A percentile compares a stretch with the other conserved stretches of the same genome.
phyloP scores from a whole-genome alignment of 352 stramenopile species.

The Detonula confervacea region DNA sequence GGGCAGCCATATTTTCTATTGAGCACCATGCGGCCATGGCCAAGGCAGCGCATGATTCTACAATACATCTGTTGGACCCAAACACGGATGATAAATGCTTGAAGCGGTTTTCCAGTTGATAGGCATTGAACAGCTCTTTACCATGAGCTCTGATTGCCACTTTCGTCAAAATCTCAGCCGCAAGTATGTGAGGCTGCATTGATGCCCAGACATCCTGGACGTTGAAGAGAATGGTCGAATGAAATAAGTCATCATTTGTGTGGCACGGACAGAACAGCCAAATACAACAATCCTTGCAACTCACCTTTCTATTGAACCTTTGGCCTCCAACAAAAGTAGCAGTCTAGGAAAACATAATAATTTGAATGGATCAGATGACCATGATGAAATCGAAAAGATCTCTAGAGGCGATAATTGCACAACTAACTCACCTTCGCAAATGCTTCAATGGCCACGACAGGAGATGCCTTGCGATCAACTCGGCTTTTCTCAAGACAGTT shows the following conservation, averaged over 20 bases:
- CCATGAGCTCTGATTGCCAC: slow-evolving; percentile 26
- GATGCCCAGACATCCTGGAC: slow-evolving; percentile 29
- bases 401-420: too few species aligned
- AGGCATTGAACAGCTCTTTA: slow-evolving; percentile 39
- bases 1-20: slow-evolving; percentile 8
- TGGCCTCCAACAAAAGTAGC: slow-evolving; percentile 31
- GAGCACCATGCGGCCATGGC: slow-evolving; percentile 30
- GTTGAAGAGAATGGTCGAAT: not conserved
- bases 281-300: not conserved
- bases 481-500: slow-evolving; percentile 1
- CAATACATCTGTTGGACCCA: slow-evolving; percentile 9
- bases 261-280: not conserved
- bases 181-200: slow-evolving; percentile 42
- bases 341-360: slow-evolving; percentile 14
- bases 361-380: too few species aligned
- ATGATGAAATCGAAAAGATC: too few species aligned
- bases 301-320: slow-evolving; percentile 26
- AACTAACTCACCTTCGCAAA: slow-evolving; percentile 53
- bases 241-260: not conserved
- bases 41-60: slow-evolving; percentile 31
- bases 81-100: slow-evolving; percentile 32
- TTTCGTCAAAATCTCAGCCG: slow-evolving; percentile 32
- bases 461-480: slow-evolving; percentile 14
- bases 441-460: slow-evolving; percentile 35
- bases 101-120: slow-evolving; percentile 45